Percentiles rank a stretch among this genome's conserved stretches.
These are phyloP conservation scores for Pythium phragmitis DNA, from an alignment of 352 stramenopile genomes.

Conservation along the genomic window DNA sequence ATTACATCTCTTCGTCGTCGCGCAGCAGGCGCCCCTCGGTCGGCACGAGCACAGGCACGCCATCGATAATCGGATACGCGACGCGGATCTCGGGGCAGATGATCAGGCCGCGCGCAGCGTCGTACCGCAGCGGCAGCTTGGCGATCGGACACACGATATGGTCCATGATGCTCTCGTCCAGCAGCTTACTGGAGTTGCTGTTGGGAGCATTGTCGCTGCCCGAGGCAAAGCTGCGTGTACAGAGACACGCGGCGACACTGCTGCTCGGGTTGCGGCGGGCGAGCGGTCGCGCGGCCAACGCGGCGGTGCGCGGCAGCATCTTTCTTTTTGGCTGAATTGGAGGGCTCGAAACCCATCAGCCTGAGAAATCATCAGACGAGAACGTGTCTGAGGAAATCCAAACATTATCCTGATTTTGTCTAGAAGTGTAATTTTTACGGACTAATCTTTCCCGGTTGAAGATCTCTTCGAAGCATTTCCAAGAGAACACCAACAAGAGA, in stretches of 20 bases:
- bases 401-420: neutral
- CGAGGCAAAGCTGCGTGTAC: too few relatives aligned
- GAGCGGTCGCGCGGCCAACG: too few relatives aligned
- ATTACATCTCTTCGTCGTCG: conserved; percentile 36
- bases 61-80: conserved; percentile 79
- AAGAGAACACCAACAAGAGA: neutral
- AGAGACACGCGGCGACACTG: too few relatives aligned
- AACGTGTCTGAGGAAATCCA: conserved; percentile 7
- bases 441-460: conserved; percentile 16
- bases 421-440: conserved; percentile 11
- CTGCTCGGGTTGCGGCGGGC: too few relatives aligned
- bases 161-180: conserved; percentile 70
- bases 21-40: conserved; percentile 70
- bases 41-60: conserved; percentile 71
- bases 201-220: neutral
- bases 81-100: conserved; percentile 84
- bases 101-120: conserved; percentile 51
- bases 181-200: conserved; percentile 26
- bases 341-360: too few relatives aligned
- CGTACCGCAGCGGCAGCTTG: conserved; percentile 80
- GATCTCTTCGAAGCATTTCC: conserved; percentile 9
- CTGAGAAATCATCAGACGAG: conserved; percentile 3
- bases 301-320: too few relatives aligned
- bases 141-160: conserved; percentile 85
- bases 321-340: too few relatives aligned